Base-by-base conservation (phyloP, 768 basidiomycete species). In the Lepiota brunneoincarnata region DNA sequence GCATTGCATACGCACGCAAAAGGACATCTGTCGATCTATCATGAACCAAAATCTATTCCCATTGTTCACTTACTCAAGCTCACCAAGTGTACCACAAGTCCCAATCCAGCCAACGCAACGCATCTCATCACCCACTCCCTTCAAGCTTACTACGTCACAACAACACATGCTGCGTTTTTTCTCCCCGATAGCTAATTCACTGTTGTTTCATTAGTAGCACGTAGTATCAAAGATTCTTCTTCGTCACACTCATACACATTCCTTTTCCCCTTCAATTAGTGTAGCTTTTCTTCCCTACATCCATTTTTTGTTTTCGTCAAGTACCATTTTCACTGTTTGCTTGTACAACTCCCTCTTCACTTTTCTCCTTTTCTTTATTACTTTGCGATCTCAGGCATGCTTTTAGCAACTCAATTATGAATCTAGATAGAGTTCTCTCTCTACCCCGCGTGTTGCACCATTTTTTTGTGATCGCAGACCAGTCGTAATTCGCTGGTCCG, bases 191-290 rank as follows among this genome's bases (percentile, higher is more conserved):
- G 51, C 51, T 45, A 52, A 52, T 52, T 31, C 24, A 31, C 28
- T 52, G 51, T 52, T 52, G 51, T 52, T 45, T 43, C 51, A 44
- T 44, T 52, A 52, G 51, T 52, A 52, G 34, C 26, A 31, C 41
- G 51, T 52, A 44, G 41, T 45, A 43, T 15, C 34, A 35, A 37
- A 34, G 35, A 43, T 15, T 12, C 41, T 50, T 40, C 20, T 40
- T 26, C 36, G 7, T 26, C n/a, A 14, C 40, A 24, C 38, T 24
- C 17, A 24, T 39, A 41, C 39, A 42, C 40, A 34, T 41, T 42
- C 24, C 34, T 11, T 42, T 45, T 34, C 34, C 24, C 20, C 17
- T 51, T 45, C 31, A 51, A 51, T 51, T 20, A 51, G 17, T 28
- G 50, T 50, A 39, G 49, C n/a, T 50, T 35, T 15, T 47, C n/a